phyloP scores from a whole-genome alignment of 2,329 filamentous ascomycete species.

The Cytospora leucostoma region DNA sequence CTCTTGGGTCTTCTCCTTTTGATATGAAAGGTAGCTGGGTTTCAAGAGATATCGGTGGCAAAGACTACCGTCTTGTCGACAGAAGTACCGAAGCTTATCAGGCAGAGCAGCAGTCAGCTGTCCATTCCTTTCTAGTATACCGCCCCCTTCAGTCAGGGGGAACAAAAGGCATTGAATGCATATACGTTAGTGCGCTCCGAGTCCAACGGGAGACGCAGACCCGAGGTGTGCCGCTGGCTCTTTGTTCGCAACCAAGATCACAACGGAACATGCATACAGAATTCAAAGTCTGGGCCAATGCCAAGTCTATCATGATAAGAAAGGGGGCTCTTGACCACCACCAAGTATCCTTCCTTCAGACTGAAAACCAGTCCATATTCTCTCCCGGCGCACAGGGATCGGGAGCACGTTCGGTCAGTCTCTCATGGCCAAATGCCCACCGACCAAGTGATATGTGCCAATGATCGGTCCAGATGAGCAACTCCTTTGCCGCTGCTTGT shows the following conservation, averaged over 20 bases:
- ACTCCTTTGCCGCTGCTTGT: too few relatives aligned
- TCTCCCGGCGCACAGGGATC: neutral
- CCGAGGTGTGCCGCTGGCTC: neutral
- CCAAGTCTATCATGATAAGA: neutral
- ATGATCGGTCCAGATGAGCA: neutral
- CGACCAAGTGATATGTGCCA: neutral
- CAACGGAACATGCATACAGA: neutral
- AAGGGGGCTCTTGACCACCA: neutral
- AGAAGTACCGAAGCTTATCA: conserved; percentile 4
- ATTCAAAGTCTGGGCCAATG: neutral
- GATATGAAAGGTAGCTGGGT: neutral
- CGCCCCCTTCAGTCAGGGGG: conserved; percentile 8
- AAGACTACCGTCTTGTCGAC: conserved; percentile 1
- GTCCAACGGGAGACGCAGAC: neutral
- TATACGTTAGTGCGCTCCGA: conserved; percentile 17
- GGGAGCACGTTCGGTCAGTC: neutral
- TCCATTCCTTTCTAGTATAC: conserved; percentile 23
- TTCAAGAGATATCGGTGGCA: neutral
- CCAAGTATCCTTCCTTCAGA: neutral
- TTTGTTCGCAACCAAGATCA: neutral
- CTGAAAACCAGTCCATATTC: too few relatives aligned
- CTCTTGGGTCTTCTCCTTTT: neutral
- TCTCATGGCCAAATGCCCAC: neutral
- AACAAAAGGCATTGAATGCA: conserved; percentile 21
- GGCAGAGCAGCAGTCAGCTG: neutral